A percentile compares a stretch with the other conserved stretches of the same genome.
These are phyloP conservation scores for Candida pseudofarinosa DNA, from an alignment of 805 yeast species.

Conservation along the genomic window DNA sequence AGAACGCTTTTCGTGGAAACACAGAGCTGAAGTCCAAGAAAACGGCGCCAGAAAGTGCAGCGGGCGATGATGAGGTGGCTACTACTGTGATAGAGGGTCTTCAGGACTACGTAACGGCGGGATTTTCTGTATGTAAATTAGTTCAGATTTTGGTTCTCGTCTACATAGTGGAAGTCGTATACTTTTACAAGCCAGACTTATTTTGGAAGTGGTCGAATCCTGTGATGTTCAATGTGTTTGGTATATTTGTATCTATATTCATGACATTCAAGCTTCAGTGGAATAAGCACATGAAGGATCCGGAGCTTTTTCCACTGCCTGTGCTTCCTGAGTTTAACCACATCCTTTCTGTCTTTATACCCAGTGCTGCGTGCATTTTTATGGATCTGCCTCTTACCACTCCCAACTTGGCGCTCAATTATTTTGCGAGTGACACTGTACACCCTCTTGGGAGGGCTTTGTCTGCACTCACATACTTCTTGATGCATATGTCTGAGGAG, in stretches of 20 bases:
- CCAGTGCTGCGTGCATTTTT: slow-evolving; percentile 21
- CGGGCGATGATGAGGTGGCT: slow-evolving; percentile 9
- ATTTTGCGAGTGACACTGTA: slow-evolving; percentile 27
- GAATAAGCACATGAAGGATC: slow-evolving; percentile 12
- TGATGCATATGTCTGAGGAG: slow-evolving; percentile 22
- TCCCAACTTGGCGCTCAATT: slow-evolving; percentile 32
- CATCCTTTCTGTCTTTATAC: slow-evolving; percentile 31
- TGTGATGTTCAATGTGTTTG: slow-evolving; percentile 32
- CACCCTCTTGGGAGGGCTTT: slow-evolving; percentile 26
- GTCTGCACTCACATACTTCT: slow-evolving; percentile 27
- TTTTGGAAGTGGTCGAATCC: slow-evolving; percentile 14
- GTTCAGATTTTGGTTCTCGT: slow-evolving; percentile 28
- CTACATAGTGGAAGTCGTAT: slow-evolving; percentile 28
- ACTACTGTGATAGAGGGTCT: slow-evolving; percentile 18
- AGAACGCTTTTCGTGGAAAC: neutral
- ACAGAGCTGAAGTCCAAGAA: neutral
- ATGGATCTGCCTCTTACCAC: slow-evolving; percentile 21
- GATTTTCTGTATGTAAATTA: slow-evolving; percentile 25
- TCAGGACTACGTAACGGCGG: slow-evolving; percentile 38
- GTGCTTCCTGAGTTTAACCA: slow-evolving; percentile 35
- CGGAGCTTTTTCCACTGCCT: slow-evolving; percentile 14
- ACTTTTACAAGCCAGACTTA: slow-evolving; percentile 17
- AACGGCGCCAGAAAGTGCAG: slow-evolving; percentile 1
- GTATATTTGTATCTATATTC: slow-evolving; percentile 25
- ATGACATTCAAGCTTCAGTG: slow-evolving; percentile 20